Evolutionary conservation across 257 asterid genomes (phyloP), one percentile per base, ranked within the genome.

Genomic region (Nicotiana paniculata): DNA sequence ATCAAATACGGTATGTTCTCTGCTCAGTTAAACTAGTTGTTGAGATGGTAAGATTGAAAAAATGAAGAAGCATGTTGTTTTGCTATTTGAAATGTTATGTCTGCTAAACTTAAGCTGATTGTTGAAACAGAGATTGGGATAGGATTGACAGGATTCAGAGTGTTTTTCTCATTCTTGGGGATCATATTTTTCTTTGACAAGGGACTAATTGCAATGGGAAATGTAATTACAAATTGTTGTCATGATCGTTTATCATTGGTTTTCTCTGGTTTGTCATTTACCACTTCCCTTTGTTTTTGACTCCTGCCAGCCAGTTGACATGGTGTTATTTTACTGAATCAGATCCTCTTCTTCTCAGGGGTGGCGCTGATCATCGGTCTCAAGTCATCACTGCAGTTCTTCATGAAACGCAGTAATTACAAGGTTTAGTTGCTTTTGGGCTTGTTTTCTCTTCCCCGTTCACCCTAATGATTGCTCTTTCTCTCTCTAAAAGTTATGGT

Each of bases 271-370:
- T 57, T 62, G 81, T 66, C 54, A 33, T 85, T 58, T 84, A 79
- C 37, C 59, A 37, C 67, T 54, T 81, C 39, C 37, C 57, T 61
- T 26, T n/a, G 55, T 21, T 21, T 21, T 21, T 21, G 24, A 21
- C 24, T 21, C 24, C 24, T 21, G 24, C 24, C 24, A 21, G 26
- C 65, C 62, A 64, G 30, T 76, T 69, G 59, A 72, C 77, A 39
- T 54, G 61, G 24, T 30, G 62, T 87, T 67, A 21, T 82, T 77
- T 83, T 68, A 61, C 85, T 84, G 83, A 51, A 85, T 81, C 93
- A 96, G 99, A 96, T 94, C 88, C 97, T 96, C 85, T 96, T 96
- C 94, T 79, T 96, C 83, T 91, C 99, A 43, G 99, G 99, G 51
- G 99, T 96, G 88, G 88, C 88, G 30, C 82, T 96, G 85, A 94